Conservation (phyloP, 2,329 filamentous ascomycete genomes). For the Hysterium pulicare region DNA sequence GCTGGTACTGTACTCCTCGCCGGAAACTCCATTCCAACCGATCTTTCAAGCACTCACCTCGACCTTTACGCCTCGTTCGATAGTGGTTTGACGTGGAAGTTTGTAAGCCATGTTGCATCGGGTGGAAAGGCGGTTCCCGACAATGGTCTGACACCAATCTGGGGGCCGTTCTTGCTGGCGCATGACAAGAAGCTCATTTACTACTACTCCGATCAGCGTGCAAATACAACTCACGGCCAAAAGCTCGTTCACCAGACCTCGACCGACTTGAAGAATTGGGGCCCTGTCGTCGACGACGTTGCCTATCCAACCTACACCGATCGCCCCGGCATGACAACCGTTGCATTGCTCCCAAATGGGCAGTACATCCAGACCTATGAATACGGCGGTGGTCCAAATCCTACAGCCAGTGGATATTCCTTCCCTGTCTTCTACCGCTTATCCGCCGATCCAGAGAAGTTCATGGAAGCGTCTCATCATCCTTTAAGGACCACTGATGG, state of each 20-base stretch:
- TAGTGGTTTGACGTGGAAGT: conserved; percentile 61
- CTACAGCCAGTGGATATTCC: conserved; percentile 22
- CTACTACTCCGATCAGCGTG: conserved; percentile 71
- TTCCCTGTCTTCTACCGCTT: conserved; percentile 56
- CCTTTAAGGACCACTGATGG: conserved; percentile 46
- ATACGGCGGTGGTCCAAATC: conserved; percentile 50
- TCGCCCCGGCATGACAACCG: conserved; percentile 66
- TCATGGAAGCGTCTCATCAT: conserved; percentile 40
- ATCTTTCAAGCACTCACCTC: conserved; percentile 63
- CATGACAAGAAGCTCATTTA: conserved; percentile 59
- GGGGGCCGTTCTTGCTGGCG: conserved; percentile 67
- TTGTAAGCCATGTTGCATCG: conserved; percentile 62
- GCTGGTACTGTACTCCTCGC: conserved; percentile 62
- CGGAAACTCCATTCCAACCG: conserved; percentile 56
- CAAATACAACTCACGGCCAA: conserved; percentile 59
- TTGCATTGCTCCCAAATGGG: conserved; percentile 57
- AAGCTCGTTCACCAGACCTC: conserved; percentile 65
- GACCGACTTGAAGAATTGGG: conserved; percentile 59
- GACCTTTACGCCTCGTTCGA: conserved; percentile 66
- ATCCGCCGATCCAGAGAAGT: conserved; percentile 45
- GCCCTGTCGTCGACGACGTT: conserved; percentile 59
- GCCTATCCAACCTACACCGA: conserved; percentile 59
- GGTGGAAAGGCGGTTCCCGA: conserved; percentile 61
- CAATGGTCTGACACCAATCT: conserved; percentile 66
- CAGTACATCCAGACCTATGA: conserved; percentile 65